Evolutionary conservation across 2,329 filamentous ascomycete species (phyloP).

Genomic region (Leptodontidium sp.): DNA sequence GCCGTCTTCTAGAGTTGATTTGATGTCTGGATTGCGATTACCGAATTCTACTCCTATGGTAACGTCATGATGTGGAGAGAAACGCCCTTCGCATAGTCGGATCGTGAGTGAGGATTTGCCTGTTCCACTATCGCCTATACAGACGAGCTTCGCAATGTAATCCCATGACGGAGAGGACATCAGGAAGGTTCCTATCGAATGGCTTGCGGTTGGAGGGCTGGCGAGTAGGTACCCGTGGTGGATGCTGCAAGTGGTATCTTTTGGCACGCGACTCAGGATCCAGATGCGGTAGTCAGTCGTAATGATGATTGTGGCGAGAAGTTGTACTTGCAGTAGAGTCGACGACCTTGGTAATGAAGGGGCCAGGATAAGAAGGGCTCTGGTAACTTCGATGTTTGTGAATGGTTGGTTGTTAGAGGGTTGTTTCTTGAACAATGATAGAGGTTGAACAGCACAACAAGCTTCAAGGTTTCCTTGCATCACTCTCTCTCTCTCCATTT

Average conservation of each 20-base stretch:
- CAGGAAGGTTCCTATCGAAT: slow-evolving; percentile 27
- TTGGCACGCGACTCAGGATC: slow-evolving; percentile 26
- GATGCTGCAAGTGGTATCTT: slow-evolving; percentile 7
- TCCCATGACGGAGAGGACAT: slow-evolving; percentile 83
- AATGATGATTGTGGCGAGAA: slow-evolving; percentile 13
- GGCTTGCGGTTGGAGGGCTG: slow-evolving; percentile 27
- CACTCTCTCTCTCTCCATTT: neutral
- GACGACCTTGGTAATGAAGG: too few species aligned
- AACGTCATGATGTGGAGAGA: slow-evolving; percentile 93
- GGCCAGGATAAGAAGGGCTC: neutral
- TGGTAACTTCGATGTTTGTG: neutral
- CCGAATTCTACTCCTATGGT: slow-evolving; percentile 61
- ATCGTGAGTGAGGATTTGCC: slow-evolving; percentile 96
- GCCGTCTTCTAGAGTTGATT: slow-evolving; percentile 64
- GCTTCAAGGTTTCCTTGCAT: neutral
- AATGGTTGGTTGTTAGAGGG: neutral
- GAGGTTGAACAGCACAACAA: neutral
- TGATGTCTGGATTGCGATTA: neutral
- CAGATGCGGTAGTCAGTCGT: slow-evolving; percentile 1
- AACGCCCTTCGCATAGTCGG: slow-evolving; percentile 94
- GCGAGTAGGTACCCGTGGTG: slow-evolving; percentile 2
- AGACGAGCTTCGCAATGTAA: slow-evolving; percentile 98
- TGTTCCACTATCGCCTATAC: slow-evolving; percentile 94
- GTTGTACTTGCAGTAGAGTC: neutral
- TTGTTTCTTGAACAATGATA: slow-evolving; percentile 1